Evolutionary conservation across 1,284 basidiomycete genomes (phyloP).

Genomic region (Leccinum griseonigrum): DNA sequence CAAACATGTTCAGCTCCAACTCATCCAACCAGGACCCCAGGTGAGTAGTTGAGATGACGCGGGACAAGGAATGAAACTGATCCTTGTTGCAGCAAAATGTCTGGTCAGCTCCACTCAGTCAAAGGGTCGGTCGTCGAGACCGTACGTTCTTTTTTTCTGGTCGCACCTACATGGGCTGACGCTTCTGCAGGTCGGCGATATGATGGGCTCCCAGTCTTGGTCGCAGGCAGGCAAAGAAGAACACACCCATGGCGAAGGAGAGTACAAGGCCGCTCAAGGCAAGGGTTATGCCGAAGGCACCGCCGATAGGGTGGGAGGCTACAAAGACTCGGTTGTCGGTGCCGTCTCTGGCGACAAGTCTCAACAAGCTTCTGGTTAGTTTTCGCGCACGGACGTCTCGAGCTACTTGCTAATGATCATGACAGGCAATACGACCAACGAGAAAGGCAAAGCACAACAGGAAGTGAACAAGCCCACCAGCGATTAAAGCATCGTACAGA

Average conservation of each 20-base stretch:
- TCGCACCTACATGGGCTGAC: neutral
- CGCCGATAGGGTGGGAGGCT: slow-evolving; percentile 58
- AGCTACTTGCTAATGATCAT: neutral
- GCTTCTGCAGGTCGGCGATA: slow-evolving; percentile 42
- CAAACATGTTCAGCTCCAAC: slow-evolving; percentile 15
- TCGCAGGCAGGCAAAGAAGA: slow-evolving; percentile 60
- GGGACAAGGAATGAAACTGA: slow-evolving; percentile 3
- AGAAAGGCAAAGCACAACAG: slow-evolving; percentile 60
- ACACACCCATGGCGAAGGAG: slow-evolving; percentile 63
- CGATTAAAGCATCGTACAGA: neutral
- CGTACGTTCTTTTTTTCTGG: slow-evolving; percentile 25
- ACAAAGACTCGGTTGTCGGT: slow-evolving; percentile 65
- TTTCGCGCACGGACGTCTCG: no score
- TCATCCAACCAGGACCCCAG: slow-evolving; percentile 27
- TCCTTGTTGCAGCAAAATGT: slow-evolving; percentile 45
- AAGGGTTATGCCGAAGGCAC: slow-evolving; percentile 58
- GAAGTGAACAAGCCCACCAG: slow-evolving; percentile 43
- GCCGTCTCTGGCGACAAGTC: slow-evolving; percentile 63
- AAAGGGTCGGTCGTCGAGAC: slow-evolving; percentile 63
- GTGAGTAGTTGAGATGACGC: slow-evolving; percentile 14
- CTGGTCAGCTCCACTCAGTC: slow-evolving; percentile 59
- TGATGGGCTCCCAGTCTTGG: slow-evolving; percentile 48
- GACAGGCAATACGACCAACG: slow-evolving; percentile 52
- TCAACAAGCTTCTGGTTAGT: slow-evolving; percentile 55
- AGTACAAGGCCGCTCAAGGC: slow-evolving; percentile 53